Evolutionary conservation across 2,329 filamentous ascomycete genomes (phyloP), one percentile per base, ranked within the genome.

Genomic region (Sphaerulina populicola): DNA sequence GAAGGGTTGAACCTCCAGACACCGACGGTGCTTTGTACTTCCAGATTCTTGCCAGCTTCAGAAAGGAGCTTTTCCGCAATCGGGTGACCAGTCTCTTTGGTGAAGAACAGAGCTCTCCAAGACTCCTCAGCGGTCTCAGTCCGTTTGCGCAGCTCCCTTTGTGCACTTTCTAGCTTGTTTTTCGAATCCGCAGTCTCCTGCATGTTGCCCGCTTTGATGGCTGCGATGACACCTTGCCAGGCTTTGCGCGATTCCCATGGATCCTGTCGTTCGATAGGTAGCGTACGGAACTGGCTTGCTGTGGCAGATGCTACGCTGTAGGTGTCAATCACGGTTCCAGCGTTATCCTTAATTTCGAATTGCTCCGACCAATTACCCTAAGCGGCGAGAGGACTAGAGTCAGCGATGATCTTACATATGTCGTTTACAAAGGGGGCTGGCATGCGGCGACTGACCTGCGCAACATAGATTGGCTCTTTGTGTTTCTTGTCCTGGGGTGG

Each of bases 1-100:
- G 71, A 65, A 48, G 71, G 64, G 67, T 85, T 78, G 64, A 83
- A 86, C 54, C 77, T 72, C 83, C 83, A 87, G 31, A 86, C 74
- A 0, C 83, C 83, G 49, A 78, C 78, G 1, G 83, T 86, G 67
- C 81, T 80, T 41, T 77, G 75, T 35, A 74, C 69, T 52, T 85
- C 81, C 21, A 80, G 60, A 18, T 36, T 45, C 53, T 61, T 41
- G 7, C 60, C 63, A 55, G 72, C 66, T 55, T 72, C 58, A 35
- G 49, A 50, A 41, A 64, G 41, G 36, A 68, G 53, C 50, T 58
- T 62, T 51, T 65, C 58, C n/a, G 63, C 65, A 8, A 60, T 57
- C 2, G 57, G 50, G 44, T 67, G 57, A 2, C 44, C 46, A 0
- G 60, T 51, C 9, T 66, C 64, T 44, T 60, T 62, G 12, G 60